Evolutionary conservation across 2,329 filamentous ascomycete species (phyloP).

Genomic region (Fusarium sulawesiense): DNA sequence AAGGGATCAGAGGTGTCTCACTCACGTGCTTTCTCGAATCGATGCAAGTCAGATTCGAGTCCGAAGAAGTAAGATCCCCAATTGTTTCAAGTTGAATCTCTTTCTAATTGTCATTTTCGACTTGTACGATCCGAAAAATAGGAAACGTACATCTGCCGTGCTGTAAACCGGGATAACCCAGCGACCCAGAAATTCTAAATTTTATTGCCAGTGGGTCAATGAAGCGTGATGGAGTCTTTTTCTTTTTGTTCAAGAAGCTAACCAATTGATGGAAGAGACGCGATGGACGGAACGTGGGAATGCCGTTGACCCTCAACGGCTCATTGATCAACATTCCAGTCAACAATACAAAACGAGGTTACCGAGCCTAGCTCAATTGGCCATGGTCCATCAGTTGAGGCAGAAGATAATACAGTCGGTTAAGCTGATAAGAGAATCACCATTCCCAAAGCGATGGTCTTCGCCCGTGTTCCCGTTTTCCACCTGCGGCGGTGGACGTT

Average conservation of each 20-base stretch:
- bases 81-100: background rate
- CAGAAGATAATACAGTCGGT: background rate
- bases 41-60: background rate
- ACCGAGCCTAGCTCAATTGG: background rate
- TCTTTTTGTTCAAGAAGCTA: background rate
- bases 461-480: background rate
- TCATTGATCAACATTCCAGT: background rate
- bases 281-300: background rate
- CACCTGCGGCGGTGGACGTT: background rate
- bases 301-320: constrained; percentile 3
- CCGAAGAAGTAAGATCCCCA: background rate
- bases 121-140: background rate
- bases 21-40: background rate
- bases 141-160: background rate
- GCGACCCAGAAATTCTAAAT: background rate
- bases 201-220: background rate
- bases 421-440: background rate
- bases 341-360: background rate
- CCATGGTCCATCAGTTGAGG: background rate
- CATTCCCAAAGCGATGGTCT: background rate
- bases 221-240: background rate
- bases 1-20: background rate
- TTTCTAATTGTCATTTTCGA: background rate
- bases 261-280: background rate
- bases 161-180: background rate